Base-by-base conservation (phyloP, 306 rosid genomes). In the Mimosa pudica region DNA sequence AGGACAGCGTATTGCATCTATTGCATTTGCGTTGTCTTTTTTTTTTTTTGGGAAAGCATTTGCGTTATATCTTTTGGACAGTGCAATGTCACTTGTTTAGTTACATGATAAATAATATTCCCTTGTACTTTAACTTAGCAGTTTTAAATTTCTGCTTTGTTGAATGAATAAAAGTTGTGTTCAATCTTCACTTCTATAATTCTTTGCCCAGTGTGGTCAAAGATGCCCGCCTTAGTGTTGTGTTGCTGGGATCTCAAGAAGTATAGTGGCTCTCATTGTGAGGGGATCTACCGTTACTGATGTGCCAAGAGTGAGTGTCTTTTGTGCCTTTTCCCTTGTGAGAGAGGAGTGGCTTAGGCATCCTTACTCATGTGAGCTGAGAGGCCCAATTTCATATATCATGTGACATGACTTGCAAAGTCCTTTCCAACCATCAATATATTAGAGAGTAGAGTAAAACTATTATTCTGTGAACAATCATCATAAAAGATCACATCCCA, bases 11-110 rank as follows among this genome's bases (percentile, higher is more conserved):
- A 72, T n/a, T 3, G 17, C 75, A 57, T 41, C 35, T 47, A 78
- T 42, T 32, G 67, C 16, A 16, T 51, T 12, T 77, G 24, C 49
- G 46, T 79, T 74, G n/a, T n/a, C n/a, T n/a, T n/a, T n/a, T n/a
- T n/a, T n/a, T n/a, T n/a, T n/a, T n/a, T n/a, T n/a, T n/a, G n/a
- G n/a, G n/a, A n/a, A n/a, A n/a, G 67, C 16, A 16, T 51, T 12
- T 77, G 24, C 49, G 46, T 79, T 74, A 49, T 17, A 47, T 76
- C 10, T 64, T 51, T 49, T 38, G 30, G 64, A 54, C 30, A 75
- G 60, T 14, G 36, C 71, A 12, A 33, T 71, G 8, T 38, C 49
- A 57, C 57, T 57, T 45, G 14, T 13, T 58, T 41, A 32, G 7
- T 61, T 1, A 32, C 11, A 61, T 71, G 36, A 45, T 20, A 20